A percentile compares a stretch with the other conserved stretches of the same genome.
These are phyloP conservation scores for Brassica hybrid DNA, from an alignment of 441 rosid genomes.

Conservation along the genomic window DNA sequence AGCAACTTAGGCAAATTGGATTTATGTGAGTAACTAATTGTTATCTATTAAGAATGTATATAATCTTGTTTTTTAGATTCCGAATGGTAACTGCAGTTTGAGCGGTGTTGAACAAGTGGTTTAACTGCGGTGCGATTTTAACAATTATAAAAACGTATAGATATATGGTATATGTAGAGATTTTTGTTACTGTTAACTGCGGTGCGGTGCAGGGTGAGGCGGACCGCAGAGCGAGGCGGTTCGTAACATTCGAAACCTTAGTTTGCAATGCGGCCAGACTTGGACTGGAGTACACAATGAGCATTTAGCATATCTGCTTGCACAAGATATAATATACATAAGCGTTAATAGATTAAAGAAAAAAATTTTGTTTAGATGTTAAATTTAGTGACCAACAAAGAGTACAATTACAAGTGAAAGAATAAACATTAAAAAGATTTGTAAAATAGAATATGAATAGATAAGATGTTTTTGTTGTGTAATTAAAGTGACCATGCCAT, in stretches of 20 bases:
- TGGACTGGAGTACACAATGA: background rate
- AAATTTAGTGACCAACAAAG: background rate
- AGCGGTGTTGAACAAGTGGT: no score
- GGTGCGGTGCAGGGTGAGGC: no score
- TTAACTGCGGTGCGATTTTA: no score
- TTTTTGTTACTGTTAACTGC: no score
- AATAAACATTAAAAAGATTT: background rate
- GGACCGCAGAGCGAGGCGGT: no score
- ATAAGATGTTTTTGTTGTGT: conserved; percentile 34
- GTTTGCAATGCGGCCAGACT: background rate
- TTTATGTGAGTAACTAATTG: background rate
- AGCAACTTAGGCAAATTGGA: background rate
- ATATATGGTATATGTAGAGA: no score
- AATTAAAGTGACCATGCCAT: conserved; percentile 40
- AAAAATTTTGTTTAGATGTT: background rate
- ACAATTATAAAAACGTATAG: no score
- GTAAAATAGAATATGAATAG: background rate
- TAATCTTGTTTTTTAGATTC: background rate
- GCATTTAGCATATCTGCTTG: conserved; percentile 18
- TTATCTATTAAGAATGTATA: background rate
- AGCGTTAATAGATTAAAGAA: background rate
- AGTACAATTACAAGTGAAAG: conserved; percentile 1
- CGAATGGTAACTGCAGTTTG: no score
- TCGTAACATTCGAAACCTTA: no score
- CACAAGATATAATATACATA: background rate